Evolutionary conservation across 495 filamentous ascomycete genomes (phyloP).

Genomic region (Tuber indicum): DNA sequence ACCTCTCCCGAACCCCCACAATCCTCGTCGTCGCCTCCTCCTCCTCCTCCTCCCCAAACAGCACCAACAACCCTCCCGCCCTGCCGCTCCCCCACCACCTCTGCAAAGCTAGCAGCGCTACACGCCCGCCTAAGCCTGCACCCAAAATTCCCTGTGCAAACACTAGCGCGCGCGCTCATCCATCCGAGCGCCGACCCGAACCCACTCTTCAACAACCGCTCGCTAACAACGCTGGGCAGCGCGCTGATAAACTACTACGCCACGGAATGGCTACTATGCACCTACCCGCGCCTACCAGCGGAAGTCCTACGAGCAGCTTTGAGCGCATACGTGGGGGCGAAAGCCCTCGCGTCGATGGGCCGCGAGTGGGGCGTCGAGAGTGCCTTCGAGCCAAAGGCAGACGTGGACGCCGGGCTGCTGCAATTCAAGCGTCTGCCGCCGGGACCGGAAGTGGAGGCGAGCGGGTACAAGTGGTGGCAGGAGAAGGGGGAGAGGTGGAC

Average conservation of each 20-base stretch:
- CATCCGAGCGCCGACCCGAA: slow-evolving; percentile 74
- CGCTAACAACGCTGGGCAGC: slow-evolving; percentile 71
- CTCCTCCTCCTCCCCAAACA: neutral
- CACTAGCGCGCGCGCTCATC: slow-evolving; percentile 77
- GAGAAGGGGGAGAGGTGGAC: neutral
- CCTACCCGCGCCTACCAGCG: slow-evolving; percentile 83
- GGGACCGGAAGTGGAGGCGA: slow-evolving; percentile 42
- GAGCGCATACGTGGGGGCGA: slow-evolving; percentile 69
- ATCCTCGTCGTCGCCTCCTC: neutral
- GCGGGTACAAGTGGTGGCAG: neutral
- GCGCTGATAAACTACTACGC: slow-evolving; percentile 79
- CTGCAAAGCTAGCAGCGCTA: slow-evolving; percentile 87
- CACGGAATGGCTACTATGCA: slow-evolving; percentile 75
- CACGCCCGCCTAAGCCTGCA: slow-evolving; percentile 85
- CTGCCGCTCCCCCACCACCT: slow-evolving; percentile 58
- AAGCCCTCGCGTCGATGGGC: slow-evolving; percentile 61
- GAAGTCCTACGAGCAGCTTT: slow-evolving; percentile 73
- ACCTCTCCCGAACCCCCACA: neutral
- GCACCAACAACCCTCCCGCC: slow-evolving; percentile 53
- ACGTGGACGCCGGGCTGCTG: slow-evolving; percentile 89
- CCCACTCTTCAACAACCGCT: slow-evolving; percentile 69
- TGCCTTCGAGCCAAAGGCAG: slow-evolving; percentile 72
- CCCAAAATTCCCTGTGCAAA: slow-evolving; percentile 71
- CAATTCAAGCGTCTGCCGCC: slow-evolving; percentile 64
- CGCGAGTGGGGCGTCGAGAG: slow-evolving; percentile 84